phyloP scores from a whole-genome alignment of 495 filamentous ascomycete genomes.

The Neurospora cerealis region DNA sequence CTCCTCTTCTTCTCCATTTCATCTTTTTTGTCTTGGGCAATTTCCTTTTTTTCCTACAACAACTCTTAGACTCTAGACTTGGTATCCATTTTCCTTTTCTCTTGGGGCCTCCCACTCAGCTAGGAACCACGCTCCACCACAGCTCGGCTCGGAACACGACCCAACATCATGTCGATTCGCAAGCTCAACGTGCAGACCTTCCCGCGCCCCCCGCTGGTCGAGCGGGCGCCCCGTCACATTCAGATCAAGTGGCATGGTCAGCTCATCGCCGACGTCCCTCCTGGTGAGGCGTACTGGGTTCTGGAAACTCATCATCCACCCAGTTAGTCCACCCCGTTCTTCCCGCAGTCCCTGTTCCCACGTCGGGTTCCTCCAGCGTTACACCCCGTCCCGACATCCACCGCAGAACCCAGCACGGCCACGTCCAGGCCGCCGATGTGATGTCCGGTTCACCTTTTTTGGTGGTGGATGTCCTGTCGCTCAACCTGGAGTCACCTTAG shows the following conservation, averaged over 20 bases:
- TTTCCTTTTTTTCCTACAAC: neutral
- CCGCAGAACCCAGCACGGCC: neutral
- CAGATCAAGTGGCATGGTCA: slow-evolving; percentile 42
- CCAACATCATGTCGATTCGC: slow-evolving; percentile 28
- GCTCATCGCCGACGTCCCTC: slow-evolving; percentile 40
- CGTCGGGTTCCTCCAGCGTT: neutral
- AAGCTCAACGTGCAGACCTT: slow-evolving; percentile 46
- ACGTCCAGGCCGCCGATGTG: neutral
- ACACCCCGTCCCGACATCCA: neutral
- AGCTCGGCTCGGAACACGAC: neutral
- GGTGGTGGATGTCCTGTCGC: neutral
- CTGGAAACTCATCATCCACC: slow-evolving; percentile 50
- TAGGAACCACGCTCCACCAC: neutral
- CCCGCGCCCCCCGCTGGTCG: slow-evolving; percentile 47
- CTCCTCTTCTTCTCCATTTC: slow-evolving; percentile 1
- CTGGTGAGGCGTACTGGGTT: slow-evolving; percentile 47
- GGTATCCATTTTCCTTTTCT: neutral
- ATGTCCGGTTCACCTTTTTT: neutral
- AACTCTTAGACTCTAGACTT: neutral
- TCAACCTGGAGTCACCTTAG: slow-evolving; percentile 1
- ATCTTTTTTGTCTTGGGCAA: neutral
- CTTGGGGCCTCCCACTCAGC: neutral
- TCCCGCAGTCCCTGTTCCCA: neutral
- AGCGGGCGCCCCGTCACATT: slow-evolving; percentile 38
- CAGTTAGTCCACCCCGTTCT: slow-evolving; percentile 20